Percentiles rank a stretch among this genome's conserved stretches.
Evolutionary conservation across 2,329 filamentous ascomycete species (phyloP).

Genomic region (Lecanicillium sp.): DNA sequence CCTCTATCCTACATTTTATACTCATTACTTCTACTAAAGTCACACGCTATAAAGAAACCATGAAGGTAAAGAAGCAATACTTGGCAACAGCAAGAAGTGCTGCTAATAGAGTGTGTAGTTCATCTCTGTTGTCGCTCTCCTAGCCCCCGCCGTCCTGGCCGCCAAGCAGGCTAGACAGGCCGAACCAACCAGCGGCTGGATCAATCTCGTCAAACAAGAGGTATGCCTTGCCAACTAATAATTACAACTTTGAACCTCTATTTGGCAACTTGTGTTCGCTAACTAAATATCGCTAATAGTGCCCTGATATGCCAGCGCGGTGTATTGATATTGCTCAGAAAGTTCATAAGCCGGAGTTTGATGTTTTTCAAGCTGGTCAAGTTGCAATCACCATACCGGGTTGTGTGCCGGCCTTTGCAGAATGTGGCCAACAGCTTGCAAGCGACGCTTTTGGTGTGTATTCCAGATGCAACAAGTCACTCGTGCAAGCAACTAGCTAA

Average conservation of each 20-base stretch:
- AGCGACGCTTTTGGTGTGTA: not conserved
- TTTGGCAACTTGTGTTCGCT: conserved; percentile 1
- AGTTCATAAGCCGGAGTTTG: not conserved
- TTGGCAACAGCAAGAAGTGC: not conserved
- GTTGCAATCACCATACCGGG: not conserved
- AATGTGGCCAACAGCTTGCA: not conserved
- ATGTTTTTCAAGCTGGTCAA: not conserved
- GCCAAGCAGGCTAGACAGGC: conserved; percentile 1
- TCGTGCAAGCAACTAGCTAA: conserved; percentile 2
- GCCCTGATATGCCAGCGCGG: conserved; percentile 1
- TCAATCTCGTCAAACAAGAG: conserved; percentile 2
- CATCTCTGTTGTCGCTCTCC: conserved; percentile 2
- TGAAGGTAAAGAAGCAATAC: conserved; percentile 1
- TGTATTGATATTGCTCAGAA: conserved; percentile 2
- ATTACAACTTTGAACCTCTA: conserved; percentile 1
- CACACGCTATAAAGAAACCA: not conserved
- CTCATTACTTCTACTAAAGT: conserved; percentile 1
- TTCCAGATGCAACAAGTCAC: not conserved
- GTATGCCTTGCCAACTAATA: conserved; percentile 1
- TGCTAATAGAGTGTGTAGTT: conserved; percentile 2
- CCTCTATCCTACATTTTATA: conserved; percentile 1
- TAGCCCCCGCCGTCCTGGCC: conserved; percentile 1
- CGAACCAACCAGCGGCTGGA: not conserved
- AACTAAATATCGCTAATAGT: conserved; percentile 3
- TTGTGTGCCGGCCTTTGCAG: not conserved